Conservation (phyloP, 345 rosid genomes). For the Passiflora organensis region DNA sequence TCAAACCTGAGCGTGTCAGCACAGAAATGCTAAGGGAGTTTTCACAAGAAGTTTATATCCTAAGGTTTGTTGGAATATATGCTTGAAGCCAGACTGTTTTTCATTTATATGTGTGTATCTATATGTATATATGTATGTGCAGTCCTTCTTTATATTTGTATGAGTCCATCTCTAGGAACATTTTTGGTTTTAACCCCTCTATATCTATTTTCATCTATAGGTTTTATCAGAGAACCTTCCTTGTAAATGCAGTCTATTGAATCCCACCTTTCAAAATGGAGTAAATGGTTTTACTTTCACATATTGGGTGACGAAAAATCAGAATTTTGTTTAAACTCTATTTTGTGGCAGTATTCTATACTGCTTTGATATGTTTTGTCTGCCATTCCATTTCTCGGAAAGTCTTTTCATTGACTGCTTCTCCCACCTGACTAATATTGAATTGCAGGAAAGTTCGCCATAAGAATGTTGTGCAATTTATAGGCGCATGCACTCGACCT, state of each 20-base stretch:
- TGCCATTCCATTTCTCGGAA: neutral
- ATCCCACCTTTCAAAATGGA: too few relatives aligned
- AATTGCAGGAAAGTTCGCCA: constrained; percentile 80
- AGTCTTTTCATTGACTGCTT: neutral
- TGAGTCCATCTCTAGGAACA: too few relatives aligned
- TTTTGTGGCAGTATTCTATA: neutral
- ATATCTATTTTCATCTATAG: too few relatives aligned
- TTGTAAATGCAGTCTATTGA: too few relatives aligned
- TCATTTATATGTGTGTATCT: too few relatives aligned
- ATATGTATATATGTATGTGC: too few relatives aligned
- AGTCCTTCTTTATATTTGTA: too few relatives aligned
- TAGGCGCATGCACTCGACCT: constrained; percentile 87
- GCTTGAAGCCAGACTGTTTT: neutral
- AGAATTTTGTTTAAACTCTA: neutral
- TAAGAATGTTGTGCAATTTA: constrained; percentile 88
- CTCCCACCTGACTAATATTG: constrained; percentile 7
- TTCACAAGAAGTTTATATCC: constrained; percentile 89
- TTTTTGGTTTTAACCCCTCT: too few relatives aligned
- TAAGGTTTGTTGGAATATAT: constrained; percentile 58
- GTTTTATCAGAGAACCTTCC: too few relatives aligned
- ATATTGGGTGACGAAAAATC: neutral
- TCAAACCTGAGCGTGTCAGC: constrained; percentile 77
- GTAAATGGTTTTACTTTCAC: too few relatives aligned
- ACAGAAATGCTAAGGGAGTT: constrained; percentile 77
- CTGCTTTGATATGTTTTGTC: constrained; percentile 1